phyloP scores from a whole-genome alignment of 495 filamentous ascomycete species.

The Acidomyces sp. region DNA sequence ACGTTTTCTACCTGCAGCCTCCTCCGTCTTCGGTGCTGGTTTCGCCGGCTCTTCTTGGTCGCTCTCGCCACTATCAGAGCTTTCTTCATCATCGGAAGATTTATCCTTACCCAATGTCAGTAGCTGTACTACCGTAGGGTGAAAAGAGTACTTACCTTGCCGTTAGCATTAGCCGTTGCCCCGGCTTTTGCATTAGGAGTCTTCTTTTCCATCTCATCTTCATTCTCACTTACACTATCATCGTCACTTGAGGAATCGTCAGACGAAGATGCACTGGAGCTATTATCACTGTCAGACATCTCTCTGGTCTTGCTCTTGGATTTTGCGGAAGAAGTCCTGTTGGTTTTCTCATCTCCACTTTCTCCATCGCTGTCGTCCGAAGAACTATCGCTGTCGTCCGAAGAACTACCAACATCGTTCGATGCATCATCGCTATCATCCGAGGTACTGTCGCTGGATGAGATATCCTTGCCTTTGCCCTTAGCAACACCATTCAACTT shows the following conservation, averaged over 20 bases:
- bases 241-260: conserved; percentile 18
- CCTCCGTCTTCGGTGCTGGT: conserved; percentile 27
- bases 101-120: conserved; percentile 1
- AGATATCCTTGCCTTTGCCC: conserved; percentile 14
- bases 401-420: no score
- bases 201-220: conserved; percentile 8
- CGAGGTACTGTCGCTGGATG: conserved; percentile 25
- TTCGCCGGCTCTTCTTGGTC: conserved; percentile 42
- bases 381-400: no score
- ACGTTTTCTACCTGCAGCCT: conserved; percentile 61
- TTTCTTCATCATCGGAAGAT: conserved; percentile 21
- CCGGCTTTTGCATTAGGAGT: conserved; percentile 4
- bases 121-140: background rate
- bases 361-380: no score
- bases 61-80: conserved; percentile 31
- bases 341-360: no score
- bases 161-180: background rate
- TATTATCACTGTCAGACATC: no score
- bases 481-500: conserved; percentile 26
- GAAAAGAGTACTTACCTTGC: conserved; percentile 1
- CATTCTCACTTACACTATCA: conserved; percentile 2
- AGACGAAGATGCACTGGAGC: conserved; percentile 8
- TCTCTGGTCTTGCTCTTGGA: no score
- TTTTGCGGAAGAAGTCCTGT: no score
- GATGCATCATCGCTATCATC: no score